Base-by-base conservation (phyloP, 192 early-diverging fungal genomes). In the Kickxella alabastrina region DNA sequence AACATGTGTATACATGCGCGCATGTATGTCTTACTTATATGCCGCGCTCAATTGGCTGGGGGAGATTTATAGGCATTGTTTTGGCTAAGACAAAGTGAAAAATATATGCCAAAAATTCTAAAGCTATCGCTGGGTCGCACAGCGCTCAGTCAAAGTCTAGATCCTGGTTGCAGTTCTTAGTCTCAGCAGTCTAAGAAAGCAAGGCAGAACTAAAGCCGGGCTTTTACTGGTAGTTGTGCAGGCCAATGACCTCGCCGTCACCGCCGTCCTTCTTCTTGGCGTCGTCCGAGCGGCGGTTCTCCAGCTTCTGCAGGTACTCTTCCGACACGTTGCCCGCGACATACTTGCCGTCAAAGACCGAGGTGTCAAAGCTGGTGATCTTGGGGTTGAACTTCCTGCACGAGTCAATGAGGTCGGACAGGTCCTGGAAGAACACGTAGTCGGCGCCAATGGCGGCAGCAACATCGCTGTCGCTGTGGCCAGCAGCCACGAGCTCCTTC, bases 331-430 rank as follows among this genome's bases (percentile, higher is more conserved):
- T 80, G 45, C 87, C 90, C 6, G 95, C 92, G 21, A 99, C 80
- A 69, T 99, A 99, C 38, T 81, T 67, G 37, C 93, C 92, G 52
- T 92, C 92, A 70, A 99, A 99, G 7, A 99, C 95, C 12, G 97
- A 97, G 10, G 90, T 84, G 73, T 99, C 97, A 83, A 98, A 99
- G 13, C 61, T 46, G 23, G 71, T 76, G 42, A 99, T 90, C 12
- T 52, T 57, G 3, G 87, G 87, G 62, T 96, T 96, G 69, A 95
- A 92, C 61, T 87, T 83, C 38, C 80, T 61, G 39, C 92, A 89
- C 29, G 92, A 93, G 44, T 84, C 71, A 25, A 97, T 71, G 53
- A 99, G 68, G 32, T 95, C 92, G 42, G 84, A 80, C 14, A 98
- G 78, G 37, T 83, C 81, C 81, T 97, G 92, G 79, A 84, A 99